Evolutionary conservation across 2,329 filamentous ascomycete species (phyloP), one percentile per base, ranked within the genome.

Genomic region (Epichloe sibirici): DNA sequence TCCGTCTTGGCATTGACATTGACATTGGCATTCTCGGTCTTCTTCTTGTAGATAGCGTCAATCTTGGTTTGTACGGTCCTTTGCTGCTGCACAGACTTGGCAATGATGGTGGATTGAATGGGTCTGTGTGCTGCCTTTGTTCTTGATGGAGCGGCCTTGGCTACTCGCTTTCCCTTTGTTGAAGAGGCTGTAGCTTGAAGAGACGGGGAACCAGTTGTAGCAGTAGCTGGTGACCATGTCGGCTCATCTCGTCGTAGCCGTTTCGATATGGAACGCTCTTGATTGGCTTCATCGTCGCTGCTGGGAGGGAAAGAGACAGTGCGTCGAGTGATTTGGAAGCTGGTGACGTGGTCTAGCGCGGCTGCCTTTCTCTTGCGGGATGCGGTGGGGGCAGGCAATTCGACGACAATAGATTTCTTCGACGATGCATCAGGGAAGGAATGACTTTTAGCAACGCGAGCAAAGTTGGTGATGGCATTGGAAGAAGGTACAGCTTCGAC

Each of bases 391-490:
- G 62, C 44, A 38, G 59, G 50, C 48, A 67, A 63, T 39, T 63
- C 58, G 28, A 59, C 56, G 53, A 59, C 52, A 48, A 58, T 54
- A 23, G 58, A 58, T 28, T 71, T 70, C 57, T 74, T 72, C 37
- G 60, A 44, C 8, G 66, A 58, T n/a, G 53, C 42, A 44, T 63
- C 61, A 15, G 56, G 54, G 21, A 61, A 56, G 17, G 56, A 52
- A 21, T 64, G 58, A 23, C 61, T 60, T 63, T 78, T 79, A 37
- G 74, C 76, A 47, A 77, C 63, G 51, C 74, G 74, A 45, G 70
- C 59, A 59, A 76, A 78, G 60, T 57, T 68, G 64, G 62, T 66
- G 51, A 78, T 76, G 57, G 63, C 55, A 25, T 63, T 63, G 39
- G 50, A 40, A 31, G 50, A 45, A 48, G 55, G 51, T 1, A 57